Evolutionary conservation across 108 stramenopile genomes (phyloP).

Genomic region (Cyclotella kingstonii): DNA sequence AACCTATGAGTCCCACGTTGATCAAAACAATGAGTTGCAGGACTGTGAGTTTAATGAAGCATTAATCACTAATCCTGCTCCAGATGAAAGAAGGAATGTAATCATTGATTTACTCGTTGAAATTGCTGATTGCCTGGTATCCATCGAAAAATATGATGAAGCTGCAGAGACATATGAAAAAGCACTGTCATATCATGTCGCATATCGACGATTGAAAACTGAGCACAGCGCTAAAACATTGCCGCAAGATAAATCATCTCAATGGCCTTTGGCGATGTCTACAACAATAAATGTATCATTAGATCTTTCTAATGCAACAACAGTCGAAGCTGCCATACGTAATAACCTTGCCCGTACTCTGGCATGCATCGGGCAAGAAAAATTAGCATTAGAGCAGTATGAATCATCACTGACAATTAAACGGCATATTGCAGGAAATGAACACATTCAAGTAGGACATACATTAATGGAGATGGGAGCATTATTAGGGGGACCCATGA

Average conservation of each 20-base stretch:
- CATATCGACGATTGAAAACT: conserved; percentile 20
- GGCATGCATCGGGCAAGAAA: conserved; percentile 23
- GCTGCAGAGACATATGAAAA: conserved; percentile 32
- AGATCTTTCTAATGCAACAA: conserved; percentile 27
- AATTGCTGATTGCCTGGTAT: conserved; percentile 22
- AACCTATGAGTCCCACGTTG: neutral
- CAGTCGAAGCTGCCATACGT: conserved; percentile 37
- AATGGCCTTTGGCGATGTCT: conserved; percentile 8
- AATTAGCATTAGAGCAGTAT: conserved; percentile 37
- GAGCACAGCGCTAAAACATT: neutral
- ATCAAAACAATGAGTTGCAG: neutral
- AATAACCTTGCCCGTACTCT: conserved; percentile 24
- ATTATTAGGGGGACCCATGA: conserved; percentile 25
- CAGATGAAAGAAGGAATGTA: conserved; percentile 19
- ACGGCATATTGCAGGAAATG: conserved; percentile 31
- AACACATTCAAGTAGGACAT: conserved; percentile 34
- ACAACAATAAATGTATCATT: conserved; percentile 6
- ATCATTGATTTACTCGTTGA: conserved; percentile 30
- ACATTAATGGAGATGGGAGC: conserved; percentile 45
- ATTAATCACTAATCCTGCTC: conserved; percentile 1
- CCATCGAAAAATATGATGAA: conserved; percentile 23
- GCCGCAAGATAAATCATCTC: neutral
- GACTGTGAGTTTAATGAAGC: neutral
- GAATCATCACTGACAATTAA: conserved; percentile 31
- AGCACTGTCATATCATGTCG: conserved; percentile 26